phyloP scores from a whole-genome alignment of 148 eudicot genomes.

The Cornus controversa region DNA sequence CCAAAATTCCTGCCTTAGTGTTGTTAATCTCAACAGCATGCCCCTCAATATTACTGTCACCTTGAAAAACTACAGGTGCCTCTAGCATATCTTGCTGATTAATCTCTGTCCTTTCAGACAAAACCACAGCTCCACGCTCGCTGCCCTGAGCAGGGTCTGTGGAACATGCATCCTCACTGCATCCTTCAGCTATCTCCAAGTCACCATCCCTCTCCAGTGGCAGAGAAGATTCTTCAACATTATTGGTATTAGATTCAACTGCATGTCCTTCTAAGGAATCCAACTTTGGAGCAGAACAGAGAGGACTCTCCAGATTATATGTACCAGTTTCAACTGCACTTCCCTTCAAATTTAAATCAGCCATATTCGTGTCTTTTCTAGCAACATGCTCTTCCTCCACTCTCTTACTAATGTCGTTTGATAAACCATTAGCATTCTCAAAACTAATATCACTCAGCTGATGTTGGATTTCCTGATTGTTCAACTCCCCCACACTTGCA shows the following conservation, averaged over 20 bases:
- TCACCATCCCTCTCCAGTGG: slow-evolving; percentile 15
- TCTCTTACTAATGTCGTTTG: slow-evolving; percentile 15
- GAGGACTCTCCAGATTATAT: slow-evolving; percentile 9
- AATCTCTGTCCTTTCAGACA: slow-evolving; percentile 19
- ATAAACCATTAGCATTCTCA: slow-evolving; percentile 3
- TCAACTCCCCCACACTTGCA: slow-evolving; percentile 17
- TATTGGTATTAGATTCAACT: slow-evolving; percentile 21
- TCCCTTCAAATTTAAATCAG: slow-evolving; percentile 21
- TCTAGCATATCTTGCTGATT: slow-evolving; percentile 20
- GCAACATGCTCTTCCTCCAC: slow-evolving; percentile 10
- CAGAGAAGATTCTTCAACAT: slow-evolving; percentile 15
- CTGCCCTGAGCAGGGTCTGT: slow-evolving; percentile 17
- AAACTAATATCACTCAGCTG: slow-evolving; percentile 12
- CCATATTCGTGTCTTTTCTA: slow-evolving; percentile 7
- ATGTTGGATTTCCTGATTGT: slow-evolving; percentile 19
- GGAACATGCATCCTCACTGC: slow-evolving; percentile 15
- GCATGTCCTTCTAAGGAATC: slow-evolving; percentile 18
- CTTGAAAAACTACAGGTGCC: slow-evolving; percentile 17
- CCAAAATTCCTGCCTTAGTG: slow-evolving; percentile 15
- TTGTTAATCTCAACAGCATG: slow-evolving; percentile 20
- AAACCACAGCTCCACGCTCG: slow-evolving; percentile 8
- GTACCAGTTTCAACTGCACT: slow-evolving; percentile 19
- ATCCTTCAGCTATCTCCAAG: slow-evolving; percentile 26
- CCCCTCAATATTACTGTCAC: slow-evolving; percentile 15
- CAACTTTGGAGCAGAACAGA: slow-evolving; percentile 17